These are phyloP conservation scores for Psidium friedrichsthalianum DNA, from an alignment of 345 rosid genomes.

Conservation along the genomic window DNA sequence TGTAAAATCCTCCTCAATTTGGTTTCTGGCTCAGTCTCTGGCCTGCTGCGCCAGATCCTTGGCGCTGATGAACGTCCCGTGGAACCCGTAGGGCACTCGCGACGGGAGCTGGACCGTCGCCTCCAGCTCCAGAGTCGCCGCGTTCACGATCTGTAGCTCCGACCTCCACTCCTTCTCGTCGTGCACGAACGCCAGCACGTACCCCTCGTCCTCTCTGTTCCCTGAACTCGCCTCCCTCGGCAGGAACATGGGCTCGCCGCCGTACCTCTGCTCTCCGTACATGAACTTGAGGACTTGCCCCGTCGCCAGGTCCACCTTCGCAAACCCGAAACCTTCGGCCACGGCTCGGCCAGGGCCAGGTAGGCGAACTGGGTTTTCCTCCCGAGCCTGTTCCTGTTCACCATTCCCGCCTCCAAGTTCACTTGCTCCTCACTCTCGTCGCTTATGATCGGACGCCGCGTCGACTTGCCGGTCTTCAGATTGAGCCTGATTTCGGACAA, in stretches of 20 bases:
- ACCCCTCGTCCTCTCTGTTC: slow-evolving; percentile 48
- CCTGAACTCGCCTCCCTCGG: slow-evolving; percentile 17
- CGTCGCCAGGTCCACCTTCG: slow-evolving; percentile 53
- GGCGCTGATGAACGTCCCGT: slow-evolving; percentile 59
- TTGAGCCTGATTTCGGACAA: slow-evolving; percentile 68
- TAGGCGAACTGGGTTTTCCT: slow-evolving; percentile 62
- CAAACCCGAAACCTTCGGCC: slow-evolving; percentile 87
- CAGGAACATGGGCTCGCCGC: slow-evolving; percentile 73
- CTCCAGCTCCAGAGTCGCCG: slow-evolving; percentile 42
- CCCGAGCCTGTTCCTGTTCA: slow-evolving; percentile 62
- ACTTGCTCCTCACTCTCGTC: slow-evolving; percentile 34
- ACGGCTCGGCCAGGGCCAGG: slow-evolving; percentile 74
- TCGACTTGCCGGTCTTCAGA: slow-evolving; percentile 50
- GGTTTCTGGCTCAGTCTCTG: neutral
- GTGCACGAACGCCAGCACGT: slow-evolving; percentile 59
- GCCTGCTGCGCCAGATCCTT: slow-evolving; percentile 42
- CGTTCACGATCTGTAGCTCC: slow-evolving; percentile 67
- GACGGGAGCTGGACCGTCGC: slow-evolving; percentile 65
- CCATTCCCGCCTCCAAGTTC: slow-evolving; percentile 89
- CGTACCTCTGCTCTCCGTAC: slow-evolving; percentile 51
- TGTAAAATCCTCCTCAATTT: slow-evolving; percentile 27
- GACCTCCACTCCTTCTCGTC: slow-evolving; percentile 72
- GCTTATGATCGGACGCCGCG: slow-evolving; percentile 41
- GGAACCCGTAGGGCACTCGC: slow-evolving; percentile 83
- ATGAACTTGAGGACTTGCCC: slow-evolving; percentile 48